These are phyloP conservation scores for Anisodus acutangulus DNA, from an alignment of 257 asterid genomes.

Conservation along the genomic window DNA sequence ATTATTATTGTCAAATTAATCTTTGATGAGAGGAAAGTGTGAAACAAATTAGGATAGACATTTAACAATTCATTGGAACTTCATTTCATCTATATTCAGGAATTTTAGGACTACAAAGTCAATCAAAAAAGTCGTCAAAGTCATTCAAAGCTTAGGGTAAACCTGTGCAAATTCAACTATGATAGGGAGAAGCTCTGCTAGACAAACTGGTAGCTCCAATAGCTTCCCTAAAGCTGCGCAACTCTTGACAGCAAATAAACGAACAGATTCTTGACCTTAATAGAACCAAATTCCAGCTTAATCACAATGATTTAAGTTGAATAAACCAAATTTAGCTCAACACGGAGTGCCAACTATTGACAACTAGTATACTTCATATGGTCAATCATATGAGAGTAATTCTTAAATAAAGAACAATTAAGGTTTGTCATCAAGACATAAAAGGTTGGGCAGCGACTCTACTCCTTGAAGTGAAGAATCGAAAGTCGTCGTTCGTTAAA, in stretches of 20 bases:
- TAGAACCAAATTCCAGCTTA: neutral
- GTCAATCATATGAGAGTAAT: neutral
- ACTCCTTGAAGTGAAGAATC: no score
- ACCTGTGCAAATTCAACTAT: conserved; percentile 43
- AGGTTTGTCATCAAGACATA: neutral
- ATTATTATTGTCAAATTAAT: no score
- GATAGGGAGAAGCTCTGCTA: conserved; percentile 41
- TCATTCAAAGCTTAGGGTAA: neutral
- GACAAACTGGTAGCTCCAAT: conserved; percentile 44
- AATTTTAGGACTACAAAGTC: neutral
- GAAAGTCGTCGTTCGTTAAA: no score
- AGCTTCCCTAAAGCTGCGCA: conserved; percentile 43
- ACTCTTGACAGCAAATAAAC: conserved; percentile 42
- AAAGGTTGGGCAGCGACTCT: neutral
- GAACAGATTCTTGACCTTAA: conserved; percentile 44
- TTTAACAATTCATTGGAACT: neutral
- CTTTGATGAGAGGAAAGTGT: neutral
- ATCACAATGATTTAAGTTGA: neutral
- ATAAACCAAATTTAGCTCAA: neutral
- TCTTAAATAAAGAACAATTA: neutral
- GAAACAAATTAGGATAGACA: neutral
- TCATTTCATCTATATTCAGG: neutral
- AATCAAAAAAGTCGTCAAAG: neutral
- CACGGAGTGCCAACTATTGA: neutral
- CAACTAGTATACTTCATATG: neutral